These are phyloP conservation scores for Ilyonectria robusta DNA, from an alignment of 2,329 filamentous ascomycete species.

Conservation along the genomic window DNA sequence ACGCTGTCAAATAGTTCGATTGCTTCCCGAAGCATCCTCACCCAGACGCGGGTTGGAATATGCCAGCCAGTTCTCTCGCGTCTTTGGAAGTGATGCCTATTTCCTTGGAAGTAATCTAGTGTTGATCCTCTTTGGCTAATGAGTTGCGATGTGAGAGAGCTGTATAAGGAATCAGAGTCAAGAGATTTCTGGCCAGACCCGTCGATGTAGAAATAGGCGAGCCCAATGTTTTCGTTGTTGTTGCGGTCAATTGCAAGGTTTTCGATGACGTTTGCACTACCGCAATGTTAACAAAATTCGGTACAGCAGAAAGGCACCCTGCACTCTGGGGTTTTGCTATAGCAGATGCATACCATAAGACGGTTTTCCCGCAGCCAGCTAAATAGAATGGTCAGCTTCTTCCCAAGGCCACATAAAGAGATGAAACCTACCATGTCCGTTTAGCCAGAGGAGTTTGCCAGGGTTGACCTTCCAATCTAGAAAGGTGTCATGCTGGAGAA, in stretches of 20 bases:
- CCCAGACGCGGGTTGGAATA: not conserved
- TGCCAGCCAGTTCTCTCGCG: no score
- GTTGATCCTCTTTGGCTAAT: not conserved
- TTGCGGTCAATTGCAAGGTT: not conserved
- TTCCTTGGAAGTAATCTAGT: no score
- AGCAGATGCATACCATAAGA: no score
- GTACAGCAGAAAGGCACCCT: not conserved
- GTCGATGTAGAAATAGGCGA: not conserved
- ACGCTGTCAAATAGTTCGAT: not conserved
- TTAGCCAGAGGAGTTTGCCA: no score
- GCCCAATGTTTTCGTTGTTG: not conserved
- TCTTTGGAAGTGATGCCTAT: no score
- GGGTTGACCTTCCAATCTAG: no score
- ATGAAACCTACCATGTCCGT: no score
- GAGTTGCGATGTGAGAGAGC: not conserved
- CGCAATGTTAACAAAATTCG: not conserved
- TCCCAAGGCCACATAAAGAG: no score
- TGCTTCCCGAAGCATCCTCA: not conserved
- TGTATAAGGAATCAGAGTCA: not conserved
- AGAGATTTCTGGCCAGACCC: not conserved
- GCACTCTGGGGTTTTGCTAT: no score
- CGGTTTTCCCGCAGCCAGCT: no score
- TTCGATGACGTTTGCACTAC: slow-evolving; percentile 2
- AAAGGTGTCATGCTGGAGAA: no score
- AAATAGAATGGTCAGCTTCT: no score